These are phyloP conservation scores for Pythium chondricola DNA, from an alignment of 352 stramenopile species.

Conservation along the genomic window DNA sequence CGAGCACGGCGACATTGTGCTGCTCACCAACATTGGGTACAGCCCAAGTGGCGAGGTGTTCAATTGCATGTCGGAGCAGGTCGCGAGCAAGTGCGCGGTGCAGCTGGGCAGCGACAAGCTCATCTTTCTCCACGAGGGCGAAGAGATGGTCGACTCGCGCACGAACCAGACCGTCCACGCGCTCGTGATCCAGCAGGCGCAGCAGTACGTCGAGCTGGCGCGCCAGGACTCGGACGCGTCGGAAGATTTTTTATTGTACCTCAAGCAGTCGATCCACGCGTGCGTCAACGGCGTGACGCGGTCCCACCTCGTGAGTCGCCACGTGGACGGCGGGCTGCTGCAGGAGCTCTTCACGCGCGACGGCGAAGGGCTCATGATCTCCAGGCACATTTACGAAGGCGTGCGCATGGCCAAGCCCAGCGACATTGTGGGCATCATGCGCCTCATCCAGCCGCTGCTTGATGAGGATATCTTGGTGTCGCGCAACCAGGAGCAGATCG, in stretches of 20 bases:
- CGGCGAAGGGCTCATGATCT: conserved; percentile 95
- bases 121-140: conserved; percentile 87
- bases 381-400: conserved; percentile 95
- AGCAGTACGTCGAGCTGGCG: conserved; percentile 76
- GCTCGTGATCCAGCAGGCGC: conserved; percentile 73
- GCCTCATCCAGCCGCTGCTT: conserved; percentile 82
- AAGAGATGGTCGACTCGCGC: conserved; percentile 80
- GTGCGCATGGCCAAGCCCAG: conserved; percentile 89
- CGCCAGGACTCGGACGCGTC: conserved; percentile 40
- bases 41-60: conserved; percentile 93
- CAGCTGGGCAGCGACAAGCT: conserved; percentile 84
- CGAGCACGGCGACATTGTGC: conserved; percentile 93
- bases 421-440: conserved; percentile 90
- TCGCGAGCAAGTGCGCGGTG: conserved; percentile 82
- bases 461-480: conserved; percentile 85
- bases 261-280: conserved; percentile 80
- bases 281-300: conserved; percentile 82
- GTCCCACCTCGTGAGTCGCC: conserved; percentile 80
- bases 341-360: conserved; percentile 98
- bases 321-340: conserved; percentile 87
- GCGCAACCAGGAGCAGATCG: conserved; percentile 84
- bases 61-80: conserved; percentile 86
- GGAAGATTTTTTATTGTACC: conserved; percentile 72
- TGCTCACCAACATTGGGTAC: conserved; percentile 95
- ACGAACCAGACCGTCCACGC: conserved; percentile 75